Conservation (phyloP, 2,329 filamentous ascomycete genomes). For the Waltergamsia citrina region DNA sequence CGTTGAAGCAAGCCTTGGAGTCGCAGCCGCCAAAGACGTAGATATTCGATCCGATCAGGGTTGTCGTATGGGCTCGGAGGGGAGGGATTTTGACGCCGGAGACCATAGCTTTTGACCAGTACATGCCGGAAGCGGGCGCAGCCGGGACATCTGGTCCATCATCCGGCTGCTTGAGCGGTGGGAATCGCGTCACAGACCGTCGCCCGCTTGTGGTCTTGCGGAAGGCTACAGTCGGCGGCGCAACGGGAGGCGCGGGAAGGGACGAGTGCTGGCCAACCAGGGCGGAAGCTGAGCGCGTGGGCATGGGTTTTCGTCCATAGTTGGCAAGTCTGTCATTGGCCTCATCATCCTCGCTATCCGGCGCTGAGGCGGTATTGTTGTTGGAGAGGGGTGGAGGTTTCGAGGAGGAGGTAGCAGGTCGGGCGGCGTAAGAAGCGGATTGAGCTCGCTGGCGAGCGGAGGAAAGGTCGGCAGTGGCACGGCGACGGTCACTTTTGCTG, state of each 20-base stretch:
- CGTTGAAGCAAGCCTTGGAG: slow-evolving; percentile 57
- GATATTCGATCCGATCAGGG: slow-evolving; percentile 55
- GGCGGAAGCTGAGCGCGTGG: slow-evolving; percentile 43
- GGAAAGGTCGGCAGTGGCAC: slow-evolving; percentile 41
- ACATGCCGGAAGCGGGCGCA: slow-evolving; percentile 62
- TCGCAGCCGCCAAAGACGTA: slow-evolving; percentile 64
- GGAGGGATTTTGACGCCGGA: slow-evolving; percentile 52
- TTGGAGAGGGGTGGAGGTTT: slow-evolving; percentile 12
- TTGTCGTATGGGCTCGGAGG: slow-evolving; percentile 57
- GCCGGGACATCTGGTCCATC: slow-evolving; percentile 50
- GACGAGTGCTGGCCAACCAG: slow-evolving; percentile 26
- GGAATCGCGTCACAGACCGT: slow-evolving; percentile 36
- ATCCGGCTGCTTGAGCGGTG: slow-evolving; percentile 45
- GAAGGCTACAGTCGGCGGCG: slow-evolving; percentile 9
- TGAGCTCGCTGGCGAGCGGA: slow-evolving; percentile 47
- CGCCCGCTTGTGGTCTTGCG: slow-evolving; percentile 7
- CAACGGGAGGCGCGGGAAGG: slow-evolving; percentile 6
- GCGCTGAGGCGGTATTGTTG: too few relatives aligned
- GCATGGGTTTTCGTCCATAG: slow-evolving; percentile 23
- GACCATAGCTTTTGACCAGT: slow-evolving; percentile 58
- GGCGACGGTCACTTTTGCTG: slow-evolving; percentile 34
- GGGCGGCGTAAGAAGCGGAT: slow-evolving; percentile 29
- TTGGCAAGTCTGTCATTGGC: slow-evolving; percentile 2
- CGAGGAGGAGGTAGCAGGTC: slow-evolving; percentile 14
- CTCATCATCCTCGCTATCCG: background rate